Base-by-base conservation (phyloP, 345 rosid species). In the Euphorbia peplus region DNA sequence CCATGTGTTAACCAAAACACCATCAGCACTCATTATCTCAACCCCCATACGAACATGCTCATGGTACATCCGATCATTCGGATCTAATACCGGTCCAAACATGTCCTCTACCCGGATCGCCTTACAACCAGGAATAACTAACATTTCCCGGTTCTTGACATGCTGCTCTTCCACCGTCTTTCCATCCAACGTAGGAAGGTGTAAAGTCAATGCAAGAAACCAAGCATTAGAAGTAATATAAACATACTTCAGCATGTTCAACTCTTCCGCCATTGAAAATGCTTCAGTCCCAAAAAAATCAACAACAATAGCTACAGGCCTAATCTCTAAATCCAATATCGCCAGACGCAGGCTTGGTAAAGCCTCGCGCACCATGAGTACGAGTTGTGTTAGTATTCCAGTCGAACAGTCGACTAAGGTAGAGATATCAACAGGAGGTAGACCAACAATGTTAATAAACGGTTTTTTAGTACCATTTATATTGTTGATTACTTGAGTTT, bases 201-300 rank as follows among this genome's bases (percentile, higher is more conserved):
- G 28, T 3, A 63, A 0, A 5, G 19, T 2, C 0, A 74, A 50
- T 3, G 73, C 59, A 7, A 68, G n/a, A 2, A 64, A 77, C 87
- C 95, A 81, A 1, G 90, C 96, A 67, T 77, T 88, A 0, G 85
- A 60, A 54, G 90, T 62, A 9, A 81, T 32, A 0, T 75, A 81
- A 9, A 86, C 79, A 30, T 80, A 88, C 72, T 76, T 87, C 18
- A n/a, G 77, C 79, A 88, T 77, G 64, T 68, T 68, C 0, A 87
- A 75, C 37, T 88, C 89, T 0, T 76, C 57, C 1, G 85, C 88
- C 3, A 88, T 60, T 26, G 52, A 66, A 47, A 84, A 70, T 21
- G 85, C 83, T 46, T 84, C 87, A 4, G 50, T 15, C 18, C 50
- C 50, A 21, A 52, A 52, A 24, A 52, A 7, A 44, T 44, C 50